These are phyloP conservation scores for Sphenostylis stenocarpa DNA, from an alignment of 306 rosid genomes.

Conservation along the genomic window DNA sequence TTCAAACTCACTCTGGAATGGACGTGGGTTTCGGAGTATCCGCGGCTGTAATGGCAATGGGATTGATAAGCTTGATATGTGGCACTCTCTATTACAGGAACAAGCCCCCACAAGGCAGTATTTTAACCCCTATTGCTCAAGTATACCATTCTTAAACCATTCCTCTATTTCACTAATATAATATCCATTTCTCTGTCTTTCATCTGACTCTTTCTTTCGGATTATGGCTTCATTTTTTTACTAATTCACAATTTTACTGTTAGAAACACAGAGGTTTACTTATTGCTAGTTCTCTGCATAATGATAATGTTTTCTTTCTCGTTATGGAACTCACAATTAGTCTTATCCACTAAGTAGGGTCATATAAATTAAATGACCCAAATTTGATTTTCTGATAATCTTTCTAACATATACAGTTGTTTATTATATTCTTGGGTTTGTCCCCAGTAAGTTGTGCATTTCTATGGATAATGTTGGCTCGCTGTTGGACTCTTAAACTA, in stretches of 20 bases:
- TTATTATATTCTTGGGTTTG: not conserved
- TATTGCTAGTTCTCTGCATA: not conserved
- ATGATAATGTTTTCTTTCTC: not conserved
- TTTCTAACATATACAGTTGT: not conserved
- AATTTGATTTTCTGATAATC: not conserved
- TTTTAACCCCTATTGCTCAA: constrained; percentile 81
- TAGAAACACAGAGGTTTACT: not conserved
- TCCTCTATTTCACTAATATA: not conserved
- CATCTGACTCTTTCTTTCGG: no score
- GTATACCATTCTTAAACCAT: constrained; percentile 39
- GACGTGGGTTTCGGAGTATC: constrained; percentile 94
- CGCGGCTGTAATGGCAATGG: constrained; percentile 90
- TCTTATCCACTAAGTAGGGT: not conserved
- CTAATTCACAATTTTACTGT: not conserved
- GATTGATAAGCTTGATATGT: constrained; percentile 62
- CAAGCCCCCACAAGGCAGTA: constrained; percentile 86
- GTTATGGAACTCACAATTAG: not conserved
- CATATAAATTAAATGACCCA: not conserved
- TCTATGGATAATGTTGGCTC: not conserved
- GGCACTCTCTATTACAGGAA: constrained; percentile 80
- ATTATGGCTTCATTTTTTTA: no score
- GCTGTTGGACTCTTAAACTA: not conserved
- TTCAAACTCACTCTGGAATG: constrained; percentile 99
- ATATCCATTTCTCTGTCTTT: no score
- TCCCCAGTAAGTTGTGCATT: not conserved